Evolutionary conservation across 164 flowering plant genomes (phyloP).

Genomic region (Echeveria elegans): DNA sequence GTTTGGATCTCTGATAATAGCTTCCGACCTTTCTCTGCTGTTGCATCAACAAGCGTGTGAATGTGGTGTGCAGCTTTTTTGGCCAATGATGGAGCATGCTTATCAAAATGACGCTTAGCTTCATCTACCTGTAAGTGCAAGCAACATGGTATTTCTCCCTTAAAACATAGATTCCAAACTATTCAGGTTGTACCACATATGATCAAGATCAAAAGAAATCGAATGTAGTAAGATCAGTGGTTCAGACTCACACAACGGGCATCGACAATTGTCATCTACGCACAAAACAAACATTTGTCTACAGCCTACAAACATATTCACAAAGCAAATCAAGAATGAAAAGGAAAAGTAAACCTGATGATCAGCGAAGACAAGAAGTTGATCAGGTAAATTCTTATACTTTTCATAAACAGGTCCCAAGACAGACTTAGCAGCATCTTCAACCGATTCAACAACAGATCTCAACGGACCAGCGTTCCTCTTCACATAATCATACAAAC

Average conservation of each 20-base stretch:
- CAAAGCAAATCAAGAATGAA: neutral
- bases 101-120: conserved; percentile 26
- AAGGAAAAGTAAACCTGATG: conserved; percentile 24
- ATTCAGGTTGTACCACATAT: neutral
- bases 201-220: neutral
- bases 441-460: conserved; percentile 33
- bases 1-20: conserved; percentile 29
- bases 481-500: conserved; percentile 45
- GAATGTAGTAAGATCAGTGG: neutral
- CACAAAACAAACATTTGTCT: too few relatives aligned
- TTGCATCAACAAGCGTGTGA: conserved; percentile 16
- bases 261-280: too few relatives aligned
- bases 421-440: conserved; percentile 29
- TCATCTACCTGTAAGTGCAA: conserved; percentile 47
- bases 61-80: conserved; percentile 26
- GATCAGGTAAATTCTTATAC: conserved; percentile 29
- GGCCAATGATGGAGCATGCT: conserved; percentile 43
- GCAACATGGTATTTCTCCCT: neutral
- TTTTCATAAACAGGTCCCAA: conserved; percentile 37
- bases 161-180: too few relatives aligned
- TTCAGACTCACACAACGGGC: too few relatives aligned
- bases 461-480: conserved; percentile 41
- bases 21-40: conserved; percentile 21
- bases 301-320: too few relatives aligned
- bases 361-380: conserved; percentile 38